Evolutionary conservation across 352 stramenopile genomes (phyloP), one percentile per base, ranked within the genome.

Genomic region (Phytophthora uliginosa): DNA sequence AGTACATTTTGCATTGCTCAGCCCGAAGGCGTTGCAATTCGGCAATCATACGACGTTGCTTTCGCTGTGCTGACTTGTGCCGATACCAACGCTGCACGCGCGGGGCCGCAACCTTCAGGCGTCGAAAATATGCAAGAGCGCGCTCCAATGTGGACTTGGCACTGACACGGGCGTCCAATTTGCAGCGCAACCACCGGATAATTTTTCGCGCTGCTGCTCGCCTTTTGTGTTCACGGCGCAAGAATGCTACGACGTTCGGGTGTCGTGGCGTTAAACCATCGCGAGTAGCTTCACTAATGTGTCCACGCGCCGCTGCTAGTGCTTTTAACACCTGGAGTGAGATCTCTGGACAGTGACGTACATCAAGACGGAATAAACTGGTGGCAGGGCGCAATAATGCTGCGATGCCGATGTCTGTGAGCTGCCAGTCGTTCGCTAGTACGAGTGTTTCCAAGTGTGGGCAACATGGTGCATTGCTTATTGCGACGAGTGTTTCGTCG

Each of bases 341-440:
- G 42, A 95, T 79, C 50, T 92, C 82, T 13, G 84, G 83, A 17
- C 86, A 93, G 64, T 91, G 84, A 28, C 83, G 83, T 17, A 92
- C 73, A 59, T 89, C 79, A 12, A 95, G 66, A 7, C 66, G 73
- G 13, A 70, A 42, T 5, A 95, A 71, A 17, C 40, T 69, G 3
- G 40, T 69, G 48, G 78, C 91, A 3, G 63, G 40, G 33, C 26
- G 38, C 47, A 77, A 22, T 9, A 83, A 56, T 15, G 69, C 55
- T 33, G 64, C 58, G 8, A 95, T 33, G 4, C 81, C 84, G 2
- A 20, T 33, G 66, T 95, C 88, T 5, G 85, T 90, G 51, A 95
- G 56, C 48, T 93, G 82, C 84, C 85, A 91, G 77, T 95, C 85
- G 31, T 92, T 90, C 36, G 82, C 82, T 20, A 95, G 61, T 12